Conservation (phyloP, 129 eudicot genomes). For the Daucus carota region DH1_v3.0 NC_030386.2:33287501-33288000, state of each 20-base stretch:
- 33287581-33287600: background rate
- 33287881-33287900: background rate
- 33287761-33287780: background rate
- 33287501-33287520: too few relatives aligned
- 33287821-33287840: background rate
- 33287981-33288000: constrained; percentile 28
- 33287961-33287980: constrained; percentile 34
- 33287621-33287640: background rate
- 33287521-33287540: too few relatives aligned
- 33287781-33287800: background rate
- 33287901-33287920: constrained; percentile 1
- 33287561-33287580: too few relatives aligned
- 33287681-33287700: background rate
- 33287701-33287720: background rate
- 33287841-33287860: background rate
- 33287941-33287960: constrained; percentile 32
- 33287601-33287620: too few relatives aligned
- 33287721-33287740: background rate
- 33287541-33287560: too few relatives aligned
- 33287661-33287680: background rate
- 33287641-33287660: too few relatives aligned
- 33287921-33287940: constrained; percentile 27
- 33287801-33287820: background rate
- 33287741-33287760: background rate
- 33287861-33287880: background rate